phyloP scores from a whole-genome alignment of 108 stramenopile species.

The Fragilaria radians region DNA sequence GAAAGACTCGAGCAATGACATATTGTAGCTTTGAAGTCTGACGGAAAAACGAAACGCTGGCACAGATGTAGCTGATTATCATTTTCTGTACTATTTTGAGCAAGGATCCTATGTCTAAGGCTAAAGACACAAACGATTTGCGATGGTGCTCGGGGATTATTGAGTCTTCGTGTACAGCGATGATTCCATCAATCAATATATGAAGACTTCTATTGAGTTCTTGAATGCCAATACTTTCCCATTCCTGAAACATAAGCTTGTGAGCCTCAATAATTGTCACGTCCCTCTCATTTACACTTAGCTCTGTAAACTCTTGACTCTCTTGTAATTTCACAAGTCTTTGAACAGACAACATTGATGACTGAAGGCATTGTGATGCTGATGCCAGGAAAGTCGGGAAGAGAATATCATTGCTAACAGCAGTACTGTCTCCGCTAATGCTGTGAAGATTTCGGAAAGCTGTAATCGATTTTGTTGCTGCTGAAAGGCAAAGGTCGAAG shows the following conservation, averaged over 20 bases:
- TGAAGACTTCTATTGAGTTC: neutral
- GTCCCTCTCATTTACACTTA: neutral
- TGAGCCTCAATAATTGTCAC: neutral
- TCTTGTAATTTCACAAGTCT: neutral
- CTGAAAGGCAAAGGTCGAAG: neutral
- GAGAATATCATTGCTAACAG: neutral
- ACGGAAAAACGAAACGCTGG: slow-evolving; percentile 43
- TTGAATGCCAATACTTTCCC: neutral
- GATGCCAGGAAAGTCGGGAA: neutral
- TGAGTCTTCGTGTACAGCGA: slow-evolving; percentile 19
- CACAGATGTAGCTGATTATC: slow-evolving; percentile 22
- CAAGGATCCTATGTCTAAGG: slow-evolving; percentile 40
- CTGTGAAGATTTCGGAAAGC: neutral
- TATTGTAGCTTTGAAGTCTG: slow-evolving; percentile 78
- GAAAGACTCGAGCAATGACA: slow-evolving; percentile 81
- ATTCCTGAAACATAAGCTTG: neutral
- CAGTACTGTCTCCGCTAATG: neutral
- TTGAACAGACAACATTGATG: neutral
- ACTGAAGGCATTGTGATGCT: neutral
- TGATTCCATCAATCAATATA: slow-evolving; percentile 17
- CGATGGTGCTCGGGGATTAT: slow-evolving; percentile 16
- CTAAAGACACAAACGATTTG: slow-evolving; percentile 27
- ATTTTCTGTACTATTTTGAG: slow-evolving; percentile 25
- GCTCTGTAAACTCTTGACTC: neutral
- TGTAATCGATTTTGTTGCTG: neutral